Conservation (phyloP, 1,139 yeast genomes). For the Williopsis jadinii region DNA sequence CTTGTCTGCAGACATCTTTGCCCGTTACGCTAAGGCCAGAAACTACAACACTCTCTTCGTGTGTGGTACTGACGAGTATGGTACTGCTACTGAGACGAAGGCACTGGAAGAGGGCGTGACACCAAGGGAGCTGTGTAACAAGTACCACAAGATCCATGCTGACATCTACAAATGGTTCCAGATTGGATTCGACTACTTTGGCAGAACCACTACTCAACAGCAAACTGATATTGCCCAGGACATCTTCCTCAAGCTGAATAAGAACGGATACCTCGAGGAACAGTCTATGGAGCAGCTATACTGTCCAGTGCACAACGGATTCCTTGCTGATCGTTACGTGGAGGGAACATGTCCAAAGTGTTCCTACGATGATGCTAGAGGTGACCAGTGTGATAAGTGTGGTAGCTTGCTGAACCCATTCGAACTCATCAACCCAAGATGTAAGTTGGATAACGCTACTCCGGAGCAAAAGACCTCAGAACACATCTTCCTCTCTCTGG, state of each 20-base stretch:
- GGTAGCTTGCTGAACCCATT: conserved; percentile 86
- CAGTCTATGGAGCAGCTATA: conserved; percentile 83
- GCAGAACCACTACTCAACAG: conserved; percentile 86
- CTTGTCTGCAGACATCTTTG: conserved; percentile 86
- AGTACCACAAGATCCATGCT: conserved; percentile 78
- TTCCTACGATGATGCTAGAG: conserved; percentile 92
- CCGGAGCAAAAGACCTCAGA: conserved; percentile 80
- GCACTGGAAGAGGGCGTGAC: conserved; percentile 90
- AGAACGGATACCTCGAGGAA: conserved; percentile 77
- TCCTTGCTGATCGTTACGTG: conserved; percentile 92
- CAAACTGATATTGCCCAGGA: conserved; percentile 97
- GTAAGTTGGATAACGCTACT: conserved; percentile 80
- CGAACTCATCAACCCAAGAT: conserved; percentile 88
- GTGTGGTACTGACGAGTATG: conserved; percentile 99
- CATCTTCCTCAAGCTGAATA: conserved; percentile 66
- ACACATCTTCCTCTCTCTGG: conserved; percentile 77
- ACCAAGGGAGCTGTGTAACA: conserved; percentile 84
- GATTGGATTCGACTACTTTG: conserved; percentile 89
- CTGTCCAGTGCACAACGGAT: conserved; percentile 86
- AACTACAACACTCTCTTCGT: conserved; percentile 79
- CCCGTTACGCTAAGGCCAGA: conserved; percentile 86
- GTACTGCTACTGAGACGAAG: conserved; percentile 98
- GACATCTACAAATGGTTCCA: conserved; percentile 96
- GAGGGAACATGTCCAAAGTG: conserved; percentile 98
- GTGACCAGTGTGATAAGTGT: conserved; percentile 98